Percentiles rank a stretch among this genome's conserved stretches.
Conservation (phyloP, 257 asterid genomes). For the Asclepias syriaca region DNA sequence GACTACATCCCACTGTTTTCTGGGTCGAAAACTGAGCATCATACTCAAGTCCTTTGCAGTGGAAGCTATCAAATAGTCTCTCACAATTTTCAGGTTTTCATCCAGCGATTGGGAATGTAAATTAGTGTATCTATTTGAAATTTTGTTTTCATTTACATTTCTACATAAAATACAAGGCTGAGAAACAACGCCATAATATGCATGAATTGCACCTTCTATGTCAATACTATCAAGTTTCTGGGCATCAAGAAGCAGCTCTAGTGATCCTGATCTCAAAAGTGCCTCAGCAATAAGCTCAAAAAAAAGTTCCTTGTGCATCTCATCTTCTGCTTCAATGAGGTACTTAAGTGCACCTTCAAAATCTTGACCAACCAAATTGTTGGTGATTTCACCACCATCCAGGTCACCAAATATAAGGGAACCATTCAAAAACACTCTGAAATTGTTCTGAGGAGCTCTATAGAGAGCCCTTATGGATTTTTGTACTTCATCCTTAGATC, state of each 20-base stretch:
- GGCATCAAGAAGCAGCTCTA: conserved; percentile 73
- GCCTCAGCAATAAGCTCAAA: conserved; percentile 72
- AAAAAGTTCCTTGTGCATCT: conserved; percentile 53
- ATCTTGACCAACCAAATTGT: conserved; percentile 36
- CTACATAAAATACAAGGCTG: conserved; percentile 65
- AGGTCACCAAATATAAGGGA: conserved; percentile 66
- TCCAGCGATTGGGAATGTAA: conserved; percentile 60
- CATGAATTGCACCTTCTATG: conserved; percentile 93
- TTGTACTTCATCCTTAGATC: conserved; percentile 63
- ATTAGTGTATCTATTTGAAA: conserved; percentile 38
- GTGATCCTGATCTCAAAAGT: conserved; percentile 50
- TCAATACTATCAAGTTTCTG: conserved; percentile 79
- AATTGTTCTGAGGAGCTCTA: conserved; percentile 84
- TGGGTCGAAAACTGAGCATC: conserved; percentile 74
- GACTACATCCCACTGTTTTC: conserved; percentile 34
- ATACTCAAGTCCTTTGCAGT: conserved; percentile 94
- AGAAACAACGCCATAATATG: conserved; percentile 65
- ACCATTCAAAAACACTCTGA: conserved; percentile 89
- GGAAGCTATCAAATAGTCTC: conserved; percentile 83
- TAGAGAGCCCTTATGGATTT: conserved; percentile 64
- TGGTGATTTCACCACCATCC: conserved; percentile 52
- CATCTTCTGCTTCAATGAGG: conserved; percentile 57
- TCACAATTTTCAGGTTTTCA: conserved; percentile 60
- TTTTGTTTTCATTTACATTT: conserved; percentile 30
- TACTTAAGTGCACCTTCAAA: conserved; percentile 59